Percentiles rank a stretch among this genome's conserved stretches.
Conservation (phyloP, 305 asterid species). For the Petunia hybrid region DNA sequence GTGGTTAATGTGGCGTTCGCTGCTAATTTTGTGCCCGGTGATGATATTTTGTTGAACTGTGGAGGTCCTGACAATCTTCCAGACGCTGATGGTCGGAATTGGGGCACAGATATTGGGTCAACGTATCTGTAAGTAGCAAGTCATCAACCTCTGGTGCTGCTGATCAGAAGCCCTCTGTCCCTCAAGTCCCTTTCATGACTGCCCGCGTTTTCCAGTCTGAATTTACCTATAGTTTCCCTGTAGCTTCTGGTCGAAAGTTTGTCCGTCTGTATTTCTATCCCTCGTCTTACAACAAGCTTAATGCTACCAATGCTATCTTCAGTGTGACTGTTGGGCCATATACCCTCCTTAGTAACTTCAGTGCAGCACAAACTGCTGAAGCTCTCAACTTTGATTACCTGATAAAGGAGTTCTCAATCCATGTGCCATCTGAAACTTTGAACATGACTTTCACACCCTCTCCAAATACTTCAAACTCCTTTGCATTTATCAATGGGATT, state of each 20-base stretch:
- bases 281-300: conserved; percentile 59
- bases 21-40: conserved; percentile 68
- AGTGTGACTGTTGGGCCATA: conserved; percentile 61
- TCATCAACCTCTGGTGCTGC: conserved; percentile 64
- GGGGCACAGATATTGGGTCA: conserved; percentile 83
- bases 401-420: conserved; percentile 75
- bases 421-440: conserved; percentile 55
- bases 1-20: conserved; percentile 52
- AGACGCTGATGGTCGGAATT: conserved; percentile 73
- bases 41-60: conserved; percentile 74
- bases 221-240: conserved; percentile 82
- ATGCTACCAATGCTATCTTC: conserved; percentile 64
- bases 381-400: conserved; percentile 75
- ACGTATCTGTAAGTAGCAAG: conserved; percentile 55
- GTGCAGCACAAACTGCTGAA: conserved; percentile 67
- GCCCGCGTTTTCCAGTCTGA: conserved; percentile 76
- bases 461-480: conserved; percentile 51
- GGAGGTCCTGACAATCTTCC: conserved; percentile 75
- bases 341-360: conserved; percentile 72
- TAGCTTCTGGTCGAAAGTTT: conserved; percentile 78
- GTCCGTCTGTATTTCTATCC: conserved; percentile 87
- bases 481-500: conserved; percentile 81
- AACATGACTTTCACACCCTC: conserved; percentile 71
- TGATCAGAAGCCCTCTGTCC: conserved; percentile 76
- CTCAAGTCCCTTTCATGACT: conserved; percentile 78